phyloP scores from a whole-genome alignment of 1,284 basidiomycete genomes.

The Anthracocystis panici-leucophaei region DNA sequence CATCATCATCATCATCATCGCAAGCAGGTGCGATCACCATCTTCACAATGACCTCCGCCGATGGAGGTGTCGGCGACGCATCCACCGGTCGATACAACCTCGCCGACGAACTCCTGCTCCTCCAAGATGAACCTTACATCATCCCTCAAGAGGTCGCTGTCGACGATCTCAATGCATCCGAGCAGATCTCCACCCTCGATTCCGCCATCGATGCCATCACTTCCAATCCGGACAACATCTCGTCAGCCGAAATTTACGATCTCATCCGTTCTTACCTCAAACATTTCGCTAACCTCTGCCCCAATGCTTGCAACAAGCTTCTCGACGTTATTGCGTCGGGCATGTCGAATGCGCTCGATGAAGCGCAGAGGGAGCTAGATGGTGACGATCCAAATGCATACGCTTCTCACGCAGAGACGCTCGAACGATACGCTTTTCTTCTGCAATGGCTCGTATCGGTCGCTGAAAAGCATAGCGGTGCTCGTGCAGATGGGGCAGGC shows the following conservation, averaged over 20 bases:
- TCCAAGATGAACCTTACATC: slow-evolving; percentile 62
- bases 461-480: slow-evolving; percentile 60
- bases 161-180: slow-evolving; percentile 45
- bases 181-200: slow-evolving; percentile 55
- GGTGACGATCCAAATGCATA: slow-evolving; percentile 51
- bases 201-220: slow-evolving; percentile 57
- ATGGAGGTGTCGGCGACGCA: slow-evolving; percentile 9
- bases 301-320: slow-evolving; percentile 57
- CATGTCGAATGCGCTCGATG: slow-evolving; percentile 56
- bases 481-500: slow-evolving; percentile 19
- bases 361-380: slow-evolving; percentile 51
- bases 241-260: slow-evolving; percentile 48
- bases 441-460: slow-evolving; percentile 64
- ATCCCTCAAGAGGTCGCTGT: slow-evolving; percentile 60
- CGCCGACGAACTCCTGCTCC: slow-evolving; percentile 59
- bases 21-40: slow-evolving; percentile 4
- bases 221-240: slow-evolving; percentile 47
- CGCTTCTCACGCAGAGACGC: slow-evolving; percentile 50
- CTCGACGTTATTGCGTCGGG: slow-evolving; percentile 61
- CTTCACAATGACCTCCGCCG: slow-evolving; percentile 25
- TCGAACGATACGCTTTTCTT: slow-evolving; percentile 66
- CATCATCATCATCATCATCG: background rate
- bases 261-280: slow-evolving; percentile 63
- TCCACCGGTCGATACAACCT: slow-evolving; percentile 51
- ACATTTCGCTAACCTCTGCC: slow-evolving; percentile 50